Percentiles rank a stretch among this genome's conserved stretches.
Conservation (phyloP, 495 filamentous ascomycete genomes). For the Aspergillus conjunctus region DNA sequence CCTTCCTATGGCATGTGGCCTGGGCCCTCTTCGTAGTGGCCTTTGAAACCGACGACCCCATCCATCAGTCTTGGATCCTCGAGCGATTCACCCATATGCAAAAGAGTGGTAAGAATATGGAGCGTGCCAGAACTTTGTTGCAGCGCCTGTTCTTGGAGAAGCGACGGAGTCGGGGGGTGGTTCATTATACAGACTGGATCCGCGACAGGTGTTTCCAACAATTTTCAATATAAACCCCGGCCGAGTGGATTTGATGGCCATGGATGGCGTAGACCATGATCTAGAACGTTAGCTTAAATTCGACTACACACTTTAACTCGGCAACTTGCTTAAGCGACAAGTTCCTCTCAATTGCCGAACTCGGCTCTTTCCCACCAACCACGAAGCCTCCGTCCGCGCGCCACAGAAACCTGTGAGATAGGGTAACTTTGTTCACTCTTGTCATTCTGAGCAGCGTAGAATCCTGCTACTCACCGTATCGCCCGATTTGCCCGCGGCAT, state of each 20-base stretch:
- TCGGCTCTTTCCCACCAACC: background rate
- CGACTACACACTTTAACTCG: background rate
- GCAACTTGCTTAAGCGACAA: too few species aligned
- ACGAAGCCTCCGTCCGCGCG: background rate
- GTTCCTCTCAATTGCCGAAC: background rate
- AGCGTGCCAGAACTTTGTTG: background rate
- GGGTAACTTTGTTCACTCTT: background rate
- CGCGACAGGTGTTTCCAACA: background rate
- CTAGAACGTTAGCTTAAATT: background rate
- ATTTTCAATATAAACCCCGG: background rate
- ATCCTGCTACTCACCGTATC: background rate
- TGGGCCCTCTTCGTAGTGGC: background rate
- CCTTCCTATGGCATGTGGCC: background rate
- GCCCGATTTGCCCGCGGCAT: background rate
- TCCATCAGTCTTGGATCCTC: background rate
- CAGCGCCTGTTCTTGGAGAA: background rate
- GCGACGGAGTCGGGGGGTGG: background rate
- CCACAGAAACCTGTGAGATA: background rate
- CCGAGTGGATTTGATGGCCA: background rate
- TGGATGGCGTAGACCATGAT: background rate
- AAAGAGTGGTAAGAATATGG: background rate
- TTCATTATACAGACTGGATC: background rate
- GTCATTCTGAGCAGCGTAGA: background rate
- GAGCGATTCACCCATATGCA: background rate
- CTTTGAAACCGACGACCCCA: background rate